These are phyloP conservation scores for Fusarium concolor DNA, from an alignment of 2,329 filamentous ascomycete genomes.

Conservation along the genomic window DNA sequence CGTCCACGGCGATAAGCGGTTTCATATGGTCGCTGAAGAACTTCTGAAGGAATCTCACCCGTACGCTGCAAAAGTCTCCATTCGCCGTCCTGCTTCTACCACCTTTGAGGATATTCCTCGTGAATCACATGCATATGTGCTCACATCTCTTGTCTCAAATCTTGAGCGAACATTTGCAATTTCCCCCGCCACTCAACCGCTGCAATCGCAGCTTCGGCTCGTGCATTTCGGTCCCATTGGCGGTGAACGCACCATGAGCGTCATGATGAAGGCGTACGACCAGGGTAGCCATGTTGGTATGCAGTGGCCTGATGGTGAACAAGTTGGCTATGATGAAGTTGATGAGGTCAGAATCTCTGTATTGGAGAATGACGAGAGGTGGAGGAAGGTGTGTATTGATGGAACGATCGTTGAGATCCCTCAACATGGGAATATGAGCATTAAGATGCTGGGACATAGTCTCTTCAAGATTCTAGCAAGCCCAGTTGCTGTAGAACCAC, in stretches of 20 bases:
- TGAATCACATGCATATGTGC: conserved; percentile 77
- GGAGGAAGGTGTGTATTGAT: conserved; percentile 92
- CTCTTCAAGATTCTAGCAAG: conserved; percentile 60
- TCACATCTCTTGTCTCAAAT: conserved; percentile 81
- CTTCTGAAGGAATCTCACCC: conserved; percentile 69
- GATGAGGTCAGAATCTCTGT: conserved; percentile 75
- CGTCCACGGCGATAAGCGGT: conserved; percentile 79
- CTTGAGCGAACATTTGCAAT: conserved; percentile 86
- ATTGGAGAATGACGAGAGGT: conserved; percentile 74
- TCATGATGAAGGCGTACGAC: conserved; percentile 76
- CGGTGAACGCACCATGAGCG: conserved; percentile 75
- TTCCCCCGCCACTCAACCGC: conserved; percentile 75
- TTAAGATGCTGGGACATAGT: conserved; percentile 62
- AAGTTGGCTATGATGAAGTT: conserved; percentile 78
- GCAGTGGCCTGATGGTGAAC: conserved; percentile 65
- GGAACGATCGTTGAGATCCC: conserved; percentile 85
- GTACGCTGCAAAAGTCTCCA: conserved; percentile 60
- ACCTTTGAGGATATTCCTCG: conserved; percentile 48
- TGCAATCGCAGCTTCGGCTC: conserved; percentile 77
- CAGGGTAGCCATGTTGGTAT: conserved; percentile 66
- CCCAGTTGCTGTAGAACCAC: conserved; percentile 35
- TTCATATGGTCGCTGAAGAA: conserved; percentile 84
- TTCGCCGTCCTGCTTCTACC: conserved; percentile 40
- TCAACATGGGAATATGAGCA: conserved; percentile 75
- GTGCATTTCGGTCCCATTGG: conserved; percentile 79